These are phyloP conservation scores for Perkinsela sp. DNA, from an alignment of 208 protist genomes.

Conservation along the genomic window DNA sequence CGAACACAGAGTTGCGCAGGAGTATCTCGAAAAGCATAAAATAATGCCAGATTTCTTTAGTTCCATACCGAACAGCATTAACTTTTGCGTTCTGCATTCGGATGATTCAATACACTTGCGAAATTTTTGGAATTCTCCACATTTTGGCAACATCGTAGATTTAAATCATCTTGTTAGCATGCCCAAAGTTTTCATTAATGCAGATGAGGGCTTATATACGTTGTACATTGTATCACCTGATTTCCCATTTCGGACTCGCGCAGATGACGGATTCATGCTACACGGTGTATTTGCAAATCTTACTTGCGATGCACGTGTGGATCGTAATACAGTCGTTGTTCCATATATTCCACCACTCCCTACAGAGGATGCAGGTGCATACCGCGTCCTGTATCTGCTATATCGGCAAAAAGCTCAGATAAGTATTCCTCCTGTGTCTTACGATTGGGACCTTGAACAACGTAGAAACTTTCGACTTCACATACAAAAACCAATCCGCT, in stretches of 20 bases:
- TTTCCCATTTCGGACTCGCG: slow-evolving; percentile 38
- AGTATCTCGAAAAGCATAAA: slow-evolving; percentile 53
- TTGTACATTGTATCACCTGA: slow-evolving; percentile 53
- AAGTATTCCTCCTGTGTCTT: slow-evolving; percentile 4
- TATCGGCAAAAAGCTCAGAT: slow-evolving; percentile 22
- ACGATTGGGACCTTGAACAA: neutral
- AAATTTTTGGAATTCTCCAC: slow-evolving; percentile 65
- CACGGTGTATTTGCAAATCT: slow-evolving; percentile 60
- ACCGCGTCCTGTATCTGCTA: slow-evolving; percentile 43
- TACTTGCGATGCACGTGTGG: slow-evolving; percentile 3
- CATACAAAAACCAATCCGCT: neutral
- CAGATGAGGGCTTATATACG: slow-evolving; percentile 21
- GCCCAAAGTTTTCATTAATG: slow-evolving; percentile 37
- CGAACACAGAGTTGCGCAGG: slow-evolving; percentile 14
- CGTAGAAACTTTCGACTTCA: neutral
- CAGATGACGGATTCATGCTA: slow-evolving; percentile 37
- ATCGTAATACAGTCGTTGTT: slow-evolving; percentile 25
- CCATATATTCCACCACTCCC: slow-evolving; percentile 48
- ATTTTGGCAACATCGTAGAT: slow-evolving; percentile 65
- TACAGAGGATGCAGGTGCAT: slow-evolving; percentile 54
- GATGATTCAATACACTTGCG: slow-evolving; percentile 16
- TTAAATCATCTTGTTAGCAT: slow-evolving; percentile 43
- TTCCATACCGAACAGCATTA: slow-evolving; percentile 25
- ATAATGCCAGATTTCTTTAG: slow-evolving; percentile 31
- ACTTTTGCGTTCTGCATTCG: slow-evolving; percentile 40